These are phyloP conservation scores for Penicillium psychrosexuale DNA, from an alignment of 2,329 filamentous ascomycete species.

Conservation along the genomic window DNA sequence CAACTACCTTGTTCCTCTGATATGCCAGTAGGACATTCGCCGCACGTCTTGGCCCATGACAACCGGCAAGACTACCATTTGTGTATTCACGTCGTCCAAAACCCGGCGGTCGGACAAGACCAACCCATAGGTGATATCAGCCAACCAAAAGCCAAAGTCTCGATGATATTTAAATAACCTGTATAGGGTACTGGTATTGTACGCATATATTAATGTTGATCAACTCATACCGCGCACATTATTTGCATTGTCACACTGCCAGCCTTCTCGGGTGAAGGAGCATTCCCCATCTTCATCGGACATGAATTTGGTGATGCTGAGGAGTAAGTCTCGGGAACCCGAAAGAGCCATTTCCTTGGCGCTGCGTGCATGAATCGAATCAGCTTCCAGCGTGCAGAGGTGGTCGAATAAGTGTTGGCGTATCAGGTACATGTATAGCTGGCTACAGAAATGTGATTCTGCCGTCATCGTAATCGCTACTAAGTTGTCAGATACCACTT, in stretches of 20 bases:
- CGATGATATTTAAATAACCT: conserved; percentile 14
- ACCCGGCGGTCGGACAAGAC: conserved; percentile 41
- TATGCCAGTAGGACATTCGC: conserved; percentile 40
- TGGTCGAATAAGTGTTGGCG: conserved; percentile 38
- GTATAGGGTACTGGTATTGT: conserved; percentile 37
- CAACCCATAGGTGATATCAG: conserved; percentile 64
- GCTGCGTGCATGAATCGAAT: conserved; percentile 22
- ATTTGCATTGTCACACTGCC: conserved; percentile 56
- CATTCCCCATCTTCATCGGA: conserved; percentile 54
- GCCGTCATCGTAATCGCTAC: conserved; percentile 46
- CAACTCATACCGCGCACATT: conserved; percentile 50
- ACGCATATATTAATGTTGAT: conserved; percentile 53
- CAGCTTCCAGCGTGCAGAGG: conserved; percentile 10
- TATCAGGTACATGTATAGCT: conserved; percentile 55
- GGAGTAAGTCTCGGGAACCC: conserved; percentile 58
- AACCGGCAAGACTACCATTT: conserved; percentile 37
- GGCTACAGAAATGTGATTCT: conserved; percentile 48
- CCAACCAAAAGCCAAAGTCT: conserved; percentile 66
- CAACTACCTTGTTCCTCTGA: conserved; percentile 38
- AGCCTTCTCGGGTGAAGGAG: conserved; percentile 51
- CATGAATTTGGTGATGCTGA: conserved; percentile 50
- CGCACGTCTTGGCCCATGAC: conserved; percentile 40
- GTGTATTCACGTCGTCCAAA: conserved; percentile 37
- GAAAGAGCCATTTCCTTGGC: conserved; percentile 53
- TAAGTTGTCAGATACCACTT: conserved; percentile 24